Evolutionary conservation across 768 basidiomycete species (phyloP).

Genomic region (Filobasidium wieringae): DNA sequence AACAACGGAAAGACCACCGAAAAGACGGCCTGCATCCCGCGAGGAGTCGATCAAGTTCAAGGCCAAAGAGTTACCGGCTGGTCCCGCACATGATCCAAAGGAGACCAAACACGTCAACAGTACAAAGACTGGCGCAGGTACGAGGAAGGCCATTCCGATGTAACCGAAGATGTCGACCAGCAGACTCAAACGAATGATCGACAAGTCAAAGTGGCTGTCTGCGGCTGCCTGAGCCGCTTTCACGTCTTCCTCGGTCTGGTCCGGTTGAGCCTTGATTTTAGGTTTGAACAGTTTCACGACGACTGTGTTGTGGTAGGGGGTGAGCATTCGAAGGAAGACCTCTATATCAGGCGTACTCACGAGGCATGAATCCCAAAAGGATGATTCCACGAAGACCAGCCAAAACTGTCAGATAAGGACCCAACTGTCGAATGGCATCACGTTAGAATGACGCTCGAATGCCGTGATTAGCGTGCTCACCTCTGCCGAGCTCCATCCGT

Average conservation of each 20-base stretch:
- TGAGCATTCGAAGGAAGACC: not conserved
- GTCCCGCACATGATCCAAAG: constrained; percentile 54
- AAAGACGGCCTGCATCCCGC: constrained; percentile 59
- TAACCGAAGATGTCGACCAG: constrained; percentile 49
- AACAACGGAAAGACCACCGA: constrained; percentile 66
- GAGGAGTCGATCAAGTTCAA: constrained; percentile 46
- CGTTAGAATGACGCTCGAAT: not conserved
- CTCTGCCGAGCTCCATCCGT: constrained; percentile 34
- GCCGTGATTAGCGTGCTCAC: constrained; percentile 12
- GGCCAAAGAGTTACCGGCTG: constrained; percentile 60
- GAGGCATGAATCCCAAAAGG: constrained; percentile 27
- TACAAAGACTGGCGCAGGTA: constrained; percentile 47
- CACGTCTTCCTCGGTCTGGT: not conserved
- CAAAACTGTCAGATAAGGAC: constrained; percentile 32
- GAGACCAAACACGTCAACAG: constrained; percentile 45
- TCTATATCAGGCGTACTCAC: constrained; percentile 15
- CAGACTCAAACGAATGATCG: constrained; percentile 53
- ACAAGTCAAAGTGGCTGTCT: constrained; percentile 52
- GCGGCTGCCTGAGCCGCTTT: constrained; percentile 6
- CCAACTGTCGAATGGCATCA: constrained; percentile 18
- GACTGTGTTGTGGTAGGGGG: constrained; percentile 20
- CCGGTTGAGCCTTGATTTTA: constrained; percentile 9
- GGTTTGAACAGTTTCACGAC: constrained; percentile 32
- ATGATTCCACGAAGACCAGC: constrained; percentile 21
- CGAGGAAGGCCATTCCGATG: constrained; percentile 45